A percentile compares a stretch with the other conserved stretches of the same genome.
These are phyloP conservation scores for Sophora flavescens DNA, from an alignment of 306 rosid species.

Conservation along the genomic window DNA sequence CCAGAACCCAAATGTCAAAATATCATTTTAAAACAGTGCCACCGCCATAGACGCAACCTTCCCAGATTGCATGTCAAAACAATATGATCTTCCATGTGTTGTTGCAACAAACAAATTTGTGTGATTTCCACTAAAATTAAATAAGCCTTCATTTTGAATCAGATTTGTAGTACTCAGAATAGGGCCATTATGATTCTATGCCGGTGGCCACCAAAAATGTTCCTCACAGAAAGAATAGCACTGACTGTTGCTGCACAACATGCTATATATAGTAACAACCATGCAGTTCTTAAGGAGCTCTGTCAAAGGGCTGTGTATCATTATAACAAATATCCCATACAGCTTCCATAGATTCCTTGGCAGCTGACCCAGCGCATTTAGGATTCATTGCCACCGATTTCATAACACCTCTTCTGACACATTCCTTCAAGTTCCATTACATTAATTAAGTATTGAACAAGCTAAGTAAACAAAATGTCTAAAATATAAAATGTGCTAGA, in stretches of 20 bases:
- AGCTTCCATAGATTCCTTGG: constrained; percentile 89
- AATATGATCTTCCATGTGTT: neutral
- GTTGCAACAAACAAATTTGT: neutral
- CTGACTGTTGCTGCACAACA: neutral
- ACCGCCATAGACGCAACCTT: neutral
- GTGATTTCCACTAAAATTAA: neutral
- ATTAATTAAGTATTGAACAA: constrained; percentile 22
- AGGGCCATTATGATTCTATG: constrained; percentile 5
- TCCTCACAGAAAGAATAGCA: constrained; percentile 37
- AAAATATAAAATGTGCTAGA: neutral
- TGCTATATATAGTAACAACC: constrained; percentile 32
- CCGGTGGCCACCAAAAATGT: constrained; percentile 1
- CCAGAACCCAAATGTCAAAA: neutral
- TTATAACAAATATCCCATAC: constrained; percentile 89
- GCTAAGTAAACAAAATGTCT: constrained; percentile 10
- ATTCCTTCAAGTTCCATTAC: constrained; percentile 66
- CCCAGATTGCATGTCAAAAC: neutral
- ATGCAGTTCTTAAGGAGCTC: constrained; percentile 66
- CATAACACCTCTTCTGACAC: constrained; percentile 79
- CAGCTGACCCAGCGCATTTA: constrained; percentile 62
- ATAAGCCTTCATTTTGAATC: constrained; percentile 10
- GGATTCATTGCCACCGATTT: constrained; percentile 62
- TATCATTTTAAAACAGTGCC: neutral
- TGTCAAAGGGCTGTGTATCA: constrained; percentile 83
- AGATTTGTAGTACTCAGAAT: neutral